Base-by-base conservation (phyloP, 768 basidiomycete genomes). In the Cubamyces sp. region DNA sequence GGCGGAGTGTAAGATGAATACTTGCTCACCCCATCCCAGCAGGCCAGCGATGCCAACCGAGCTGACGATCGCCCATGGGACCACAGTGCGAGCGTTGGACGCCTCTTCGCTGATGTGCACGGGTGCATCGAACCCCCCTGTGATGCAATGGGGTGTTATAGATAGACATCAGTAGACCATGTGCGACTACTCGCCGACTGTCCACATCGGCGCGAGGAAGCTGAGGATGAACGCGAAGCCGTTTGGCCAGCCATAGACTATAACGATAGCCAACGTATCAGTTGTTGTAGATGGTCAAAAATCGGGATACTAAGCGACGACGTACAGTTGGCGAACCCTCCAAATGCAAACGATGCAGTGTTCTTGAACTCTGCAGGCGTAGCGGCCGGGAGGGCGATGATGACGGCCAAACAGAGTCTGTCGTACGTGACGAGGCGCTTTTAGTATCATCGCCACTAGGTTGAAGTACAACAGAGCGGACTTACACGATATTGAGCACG, bases 71-170 rank as follows among this genome's bases (percentile, higher is more conserved):
- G 84, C 86, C 78, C 80, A 85, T 2, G 87, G 88, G 15, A 88
- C 83, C 28, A 85, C 85, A 5, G 74, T 76, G 4, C 81, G 78
- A 0, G 87, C 87, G 65, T 90, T 88, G 0, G 78, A 74, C 0
- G 84, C 84, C 67, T 87, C 85, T 69, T 87, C 86, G 54, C 82
- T 84, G 55, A 87, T 85, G 61, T 87, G 85, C 1, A 87, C 81
- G 41, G 75, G 77, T 0, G 81, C 77, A 66, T 87, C 84, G 55
- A 80, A 82, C 4, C 60, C 64, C n/a, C 64, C 66, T 67, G 8
- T 30, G 28, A 30, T 8, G 4, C 28, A 30, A 30, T 30, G 28
- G 8, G 28, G 28, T 30, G 28, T 30, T 30, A 30, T 30, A 30
- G 28, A n/a, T 3, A 11, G 39, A 2, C 25, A 8, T 30, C 4